These are phyloP conservation scores for Chimonanthus praecox DNA, from an alignment of 164 flowering plant species.

Conservation along the genomic window DNA sequence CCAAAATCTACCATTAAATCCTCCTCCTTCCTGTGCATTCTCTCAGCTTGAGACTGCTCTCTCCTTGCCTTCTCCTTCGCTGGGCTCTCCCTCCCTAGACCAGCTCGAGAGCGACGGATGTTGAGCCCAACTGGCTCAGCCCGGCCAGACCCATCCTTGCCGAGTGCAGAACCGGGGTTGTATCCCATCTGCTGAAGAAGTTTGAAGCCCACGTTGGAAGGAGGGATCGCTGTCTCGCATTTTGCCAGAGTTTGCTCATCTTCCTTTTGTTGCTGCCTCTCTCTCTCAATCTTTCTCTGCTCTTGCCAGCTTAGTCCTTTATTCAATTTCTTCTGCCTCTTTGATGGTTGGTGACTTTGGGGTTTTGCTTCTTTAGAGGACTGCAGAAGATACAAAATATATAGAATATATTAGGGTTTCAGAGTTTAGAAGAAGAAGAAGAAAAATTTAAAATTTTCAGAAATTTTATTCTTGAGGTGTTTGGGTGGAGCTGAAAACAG, in stretches of 20 bases:
- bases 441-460: too few relatives aligned
- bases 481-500: too few relatives aligned
- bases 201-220: slow-evolving; percentile 85
- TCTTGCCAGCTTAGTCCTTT: slow-evolving; percentile 56
- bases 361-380: slow-evolving; percentile 15
- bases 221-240: slow-evolving; percentile 61
- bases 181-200: slow-evolving; percentile 92
- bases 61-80: slow-evolving; percentile 57
- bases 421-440: background rate
- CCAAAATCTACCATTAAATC: slow-evolving; percentile 70
- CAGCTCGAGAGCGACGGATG: slow-evolving; percentile 77
- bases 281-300: slow-evolving; percentile 46
- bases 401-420: slow-evolving; percentile 5
- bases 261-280: slow-evolving; percentile 61
- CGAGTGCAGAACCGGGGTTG: slow-evolving; percentile 72
- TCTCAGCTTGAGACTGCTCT: slow-evolving; percentile 40
- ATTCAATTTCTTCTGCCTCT: slow-evolving; percentile 33
- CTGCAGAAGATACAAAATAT: slow-evolving; percentile 17
- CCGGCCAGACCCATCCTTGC: slow-evolving; percentile 58
- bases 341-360: slow-evolving; percentile 1
- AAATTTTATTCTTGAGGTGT: too few relatives aligned
- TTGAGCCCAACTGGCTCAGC: slow-evolving; percentile 74
- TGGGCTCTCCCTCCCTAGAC: slow-evolving; percentile 75
- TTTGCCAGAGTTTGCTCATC: slow-evolving; percentile 65
- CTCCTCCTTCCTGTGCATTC: slow-evolving; percentile 39